Percentiles rank a stretch among this genome's conserved stretches.
These are phyloP conservation scores for Thamnidium elegans DNA, from an alignment of 192 early-diverging fungal genomes.

Conservation along the genomic window DNA sequence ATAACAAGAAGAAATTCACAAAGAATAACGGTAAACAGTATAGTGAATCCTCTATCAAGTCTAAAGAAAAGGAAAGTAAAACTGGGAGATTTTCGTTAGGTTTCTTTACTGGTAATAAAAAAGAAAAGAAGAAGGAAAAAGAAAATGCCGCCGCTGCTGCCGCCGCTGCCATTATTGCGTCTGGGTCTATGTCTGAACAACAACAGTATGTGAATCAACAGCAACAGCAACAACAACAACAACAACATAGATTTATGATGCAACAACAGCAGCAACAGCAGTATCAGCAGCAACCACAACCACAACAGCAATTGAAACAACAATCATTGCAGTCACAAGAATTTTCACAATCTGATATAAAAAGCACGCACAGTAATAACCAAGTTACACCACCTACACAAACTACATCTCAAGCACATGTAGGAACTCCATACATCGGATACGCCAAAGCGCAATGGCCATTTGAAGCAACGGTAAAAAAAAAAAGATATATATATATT, in stretches of 20 bases:
- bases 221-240: slow-evolving; percentile 14
- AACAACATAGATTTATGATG: neutral
- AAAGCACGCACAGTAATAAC: neutral
- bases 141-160: neutral
- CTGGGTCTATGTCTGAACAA: neutral
- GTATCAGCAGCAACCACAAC: neutral
- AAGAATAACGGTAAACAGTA: slow-evolving; percentile 3
- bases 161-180: neutral
- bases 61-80: slow-evolving; percentile 1
- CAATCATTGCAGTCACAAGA: neutral
- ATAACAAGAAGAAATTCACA: neutral
- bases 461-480: slow-evolving; percentile 38
- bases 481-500: neutral
- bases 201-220: neutral
- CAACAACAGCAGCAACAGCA: slow-evolving; percentile 6
- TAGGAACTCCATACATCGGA: slow-evolving; percentile 2
- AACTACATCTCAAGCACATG: neutral
- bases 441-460: slow-evolving; percentile 35
- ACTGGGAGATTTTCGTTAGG: neutral
- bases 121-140: slow-evolving; percentile 14
- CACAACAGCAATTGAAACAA: neutral
- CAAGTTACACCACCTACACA: neutral
- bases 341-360: neutral
- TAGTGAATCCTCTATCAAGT: neutral
- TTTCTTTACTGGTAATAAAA: slow-evolving; percentile 12